phyloP scores from a whole-genome alignment of 2,329 filamentous ascomycete species.

The Penicillium sp. region DNA sequence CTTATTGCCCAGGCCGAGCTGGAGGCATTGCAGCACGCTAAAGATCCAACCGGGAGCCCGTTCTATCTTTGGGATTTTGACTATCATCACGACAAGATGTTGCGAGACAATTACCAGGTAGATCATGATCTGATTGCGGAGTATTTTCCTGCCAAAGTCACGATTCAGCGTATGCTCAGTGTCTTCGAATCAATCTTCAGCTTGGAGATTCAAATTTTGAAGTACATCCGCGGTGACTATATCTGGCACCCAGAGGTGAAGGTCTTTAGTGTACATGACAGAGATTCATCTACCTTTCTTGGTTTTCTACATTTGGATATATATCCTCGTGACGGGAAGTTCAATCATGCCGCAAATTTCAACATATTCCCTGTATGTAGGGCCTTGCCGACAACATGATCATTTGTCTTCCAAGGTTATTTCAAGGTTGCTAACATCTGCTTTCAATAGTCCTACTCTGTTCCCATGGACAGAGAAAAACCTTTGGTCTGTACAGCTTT shows the following conservation, averaged over 20 bases:
- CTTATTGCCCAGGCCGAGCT: background rate
- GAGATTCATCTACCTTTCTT: slow-evolving; percentile 1
- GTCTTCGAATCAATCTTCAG: slow-evolving; percentile 8
- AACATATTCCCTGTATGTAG: slow-evolving; percentile 12
- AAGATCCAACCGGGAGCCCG: background rate
- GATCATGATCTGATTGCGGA: slow-evolving; percentile 11
- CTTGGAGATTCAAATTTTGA: slow-evolving; percentile 3
- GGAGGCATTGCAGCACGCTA: background rate
- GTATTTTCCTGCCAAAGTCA: slow-evolving; percentile 8
- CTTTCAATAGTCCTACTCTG: background rate
- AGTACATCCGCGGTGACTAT: background rate
- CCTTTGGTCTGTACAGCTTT: slow-evolving; percentile 12
- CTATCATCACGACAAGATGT: slow-evolving; percentile 8
- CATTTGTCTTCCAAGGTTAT: too few species aligned
- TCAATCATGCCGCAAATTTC: slow-evolving; percentile 11
- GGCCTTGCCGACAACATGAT: too few species aligned
- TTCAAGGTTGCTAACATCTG: background rate
- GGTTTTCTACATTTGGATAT: slow-evolving; percentile 11
- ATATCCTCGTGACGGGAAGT: slow-evolving; percentile 11
- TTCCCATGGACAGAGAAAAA: background rate
- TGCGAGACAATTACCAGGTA: slow-evolving; percentile 9
- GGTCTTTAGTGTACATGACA: slow-evolving; percentile 1
- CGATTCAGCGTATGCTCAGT: slow-evolving; percentile 6
- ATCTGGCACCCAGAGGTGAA: slow-evolving; percentile 4
- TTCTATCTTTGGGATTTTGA: slow-evolving; percentile 15